Percentiles rank a stretch among this genome's conserved stretches.
Evolutionary conservation across 2,329 filamentous ascomycete species (phyloP).

Genomic region (Colletotrichum lupini): DNA sequence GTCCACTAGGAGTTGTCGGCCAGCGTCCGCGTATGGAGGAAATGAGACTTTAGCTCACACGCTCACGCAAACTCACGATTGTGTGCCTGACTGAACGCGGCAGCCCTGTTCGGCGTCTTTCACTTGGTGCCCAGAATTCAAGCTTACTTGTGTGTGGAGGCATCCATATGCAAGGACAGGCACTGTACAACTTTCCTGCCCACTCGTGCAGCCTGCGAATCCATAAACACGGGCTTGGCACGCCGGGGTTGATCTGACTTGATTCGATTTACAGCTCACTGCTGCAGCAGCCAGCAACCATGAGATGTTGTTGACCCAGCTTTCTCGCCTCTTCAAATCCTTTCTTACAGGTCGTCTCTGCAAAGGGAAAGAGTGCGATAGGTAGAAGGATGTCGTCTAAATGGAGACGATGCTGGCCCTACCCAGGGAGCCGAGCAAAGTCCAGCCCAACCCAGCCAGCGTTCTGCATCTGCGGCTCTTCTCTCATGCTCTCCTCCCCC

Average conservation of each 20-base stretch:
- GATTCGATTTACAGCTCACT: constrained; percentile 31
- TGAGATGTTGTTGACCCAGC: constrained; percentile 4
- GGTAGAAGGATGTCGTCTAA: constrained; percentile 1
- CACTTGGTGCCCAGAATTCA: constrained; percentile 26
- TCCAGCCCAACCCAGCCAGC: constrained; percentile 4
- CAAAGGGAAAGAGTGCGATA: constrained; percentile 4
- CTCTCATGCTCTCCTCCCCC: neutral
- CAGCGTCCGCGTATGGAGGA: constrained; percentile 17
- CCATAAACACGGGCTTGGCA: constrained; percentile 34
- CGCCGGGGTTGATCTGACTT: constrained; percentile 24
- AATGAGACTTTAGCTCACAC: neutral
- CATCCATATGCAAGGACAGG: constrained; percentile 17
- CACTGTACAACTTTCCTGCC: constrained; percentile 10
- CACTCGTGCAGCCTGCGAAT: constrained; percentile 26
- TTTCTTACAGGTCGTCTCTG: constrained; percentile 6
- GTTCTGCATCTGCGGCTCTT: constrained; percentile 28
- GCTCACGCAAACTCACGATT: neutral
- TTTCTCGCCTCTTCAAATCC: constrained; percentile 9
- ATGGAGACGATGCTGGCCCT: neutral
- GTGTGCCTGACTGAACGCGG: constrained; percentile 17
- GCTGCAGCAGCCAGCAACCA: constrained; percentile 24
- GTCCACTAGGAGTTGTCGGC: constrained; percentile 18
- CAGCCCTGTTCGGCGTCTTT: neutral
- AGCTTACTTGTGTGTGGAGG: constrained; percentile 33
- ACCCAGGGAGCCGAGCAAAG: neutral